phyloP scores from a whole-genome alignment of 768 basidiomycete species.

The Pulveroboletus sp. region DNA sequence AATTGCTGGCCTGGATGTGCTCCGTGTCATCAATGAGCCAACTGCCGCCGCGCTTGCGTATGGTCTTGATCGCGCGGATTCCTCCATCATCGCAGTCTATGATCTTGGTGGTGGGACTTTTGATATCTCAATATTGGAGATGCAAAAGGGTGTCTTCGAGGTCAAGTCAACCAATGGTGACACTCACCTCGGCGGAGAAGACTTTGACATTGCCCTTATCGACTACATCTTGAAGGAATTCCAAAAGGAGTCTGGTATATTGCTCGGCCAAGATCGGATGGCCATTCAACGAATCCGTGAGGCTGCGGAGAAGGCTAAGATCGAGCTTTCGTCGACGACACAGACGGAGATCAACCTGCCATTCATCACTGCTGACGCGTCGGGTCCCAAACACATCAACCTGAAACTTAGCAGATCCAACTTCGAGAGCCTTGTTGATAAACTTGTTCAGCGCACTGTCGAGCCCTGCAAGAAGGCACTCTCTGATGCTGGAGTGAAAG shows the following conservation, averaged over 20 bases:
- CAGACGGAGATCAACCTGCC: slow-evolving; percentile 98
- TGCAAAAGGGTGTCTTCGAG: slow-evolving; percentile 99
- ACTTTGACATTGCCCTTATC: slow-evolving; percentile 90
- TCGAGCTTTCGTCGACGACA: slow-evolving; percentile 89
- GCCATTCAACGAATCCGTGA: slow-evolving; percentile 99
- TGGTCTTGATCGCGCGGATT: slow-evolving; percentile 79
- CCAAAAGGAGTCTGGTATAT: slow-evolving; percentile 87
- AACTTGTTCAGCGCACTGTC: slow-evolving; percentile 82
- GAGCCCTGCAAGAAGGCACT: slow-evolving; percentile 98
- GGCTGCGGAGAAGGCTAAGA: slow-evolving; percentile 99
- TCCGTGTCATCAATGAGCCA: slow-evolving; percentile 98
- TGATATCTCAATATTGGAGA: slow-evolving; percentile 98
- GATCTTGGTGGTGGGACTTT: slow-evolving; percentile 98
- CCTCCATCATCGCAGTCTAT: slow-evolving; percentile 94
- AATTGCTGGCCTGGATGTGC: slow-evolving; percentile 95
- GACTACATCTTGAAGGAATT: slow-evolving; percentile 84
- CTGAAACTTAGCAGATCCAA: slow-evolving; percentile 79
- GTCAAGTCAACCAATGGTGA: slow-evolving; percentile 99
- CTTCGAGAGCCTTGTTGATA: slow-evolving; percentile 81
- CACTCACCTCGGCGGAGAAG: slow-evolving; percentile 96
- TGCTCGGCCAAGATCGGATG: slow-evolving; percentile 84
- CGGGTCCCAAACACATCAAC: slow-evolving; percentile 98
- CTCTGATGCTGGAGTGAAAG: slow-evolving; percentile 87
- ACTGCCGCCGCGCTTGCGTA: slow-evolving; percentile 98
- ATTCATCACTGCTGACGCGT: slow-evolving; percentile 95